Percentiles rank a stretch among this genome's conserved stretches.
These are phyloP conservation scores for Russula sp. DNA, from an alignment of 768 basidiomycete species.

Conservation along the genomic window DNA sequence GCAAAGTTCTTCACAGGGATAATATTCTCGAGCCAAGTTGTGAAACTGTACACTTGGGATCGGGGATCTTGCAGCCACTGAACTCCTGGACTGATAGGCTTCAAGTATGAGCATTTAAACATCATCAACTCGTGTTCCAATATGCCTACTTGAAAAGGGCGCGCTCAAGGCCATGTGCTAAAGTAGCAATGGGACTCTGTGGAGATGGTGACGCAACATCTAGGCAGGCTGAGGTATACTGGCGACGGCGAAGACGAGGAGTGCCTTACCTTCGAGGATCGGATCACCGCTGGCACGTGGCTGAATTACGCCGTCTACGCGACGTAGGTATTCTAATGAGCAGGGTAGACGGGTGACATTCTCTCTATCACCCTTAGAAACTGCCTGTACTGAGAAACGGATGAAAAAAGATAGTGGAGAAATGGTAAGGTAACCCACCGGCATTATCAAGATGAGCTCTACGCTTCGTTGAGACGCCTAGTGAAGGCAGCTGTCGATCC, in stretches of 20 bases:
- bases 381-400: neutral
- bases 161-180: constrained; percentile 60
- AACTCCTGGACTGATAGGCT: constrained; percentile 60
- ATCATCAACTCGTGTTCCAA: neutral
- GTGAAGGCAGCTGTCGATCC: neutral
- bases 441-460: neutral
- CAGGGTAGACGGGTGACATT: neutral
- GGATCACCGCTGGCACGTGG: constrained; percentile 7
- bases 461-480: neutral
- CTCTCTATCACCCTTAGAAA: neutral
- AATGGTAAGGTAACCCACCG: neutral
- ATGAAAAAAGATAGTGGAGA: neutral
- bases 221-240: constrained; percentile 21
- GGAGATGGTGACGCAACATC: constrained; percentile 38
- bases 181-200: constrained; percentile 50
- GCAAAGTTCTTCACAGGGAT: constrained; percentile 79
- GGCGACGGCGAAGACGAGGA: neutral
- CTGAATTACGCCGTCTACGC: constrained; percentile 22
- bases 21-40: constrained; percentile 60
- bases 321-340: constrained; percentile 12
- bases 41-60: constrained; percentile 80
- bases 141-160: constrained; percentile 64
- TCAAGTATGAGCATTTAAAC: neutral
- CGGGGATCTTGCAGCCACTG: constrained; percentile 86
- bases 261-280: constrained; percentile 17